Evolutionary conservation across 306 rosid species (phyloP).

Genomic region (Begonia masoniana): DNA sequence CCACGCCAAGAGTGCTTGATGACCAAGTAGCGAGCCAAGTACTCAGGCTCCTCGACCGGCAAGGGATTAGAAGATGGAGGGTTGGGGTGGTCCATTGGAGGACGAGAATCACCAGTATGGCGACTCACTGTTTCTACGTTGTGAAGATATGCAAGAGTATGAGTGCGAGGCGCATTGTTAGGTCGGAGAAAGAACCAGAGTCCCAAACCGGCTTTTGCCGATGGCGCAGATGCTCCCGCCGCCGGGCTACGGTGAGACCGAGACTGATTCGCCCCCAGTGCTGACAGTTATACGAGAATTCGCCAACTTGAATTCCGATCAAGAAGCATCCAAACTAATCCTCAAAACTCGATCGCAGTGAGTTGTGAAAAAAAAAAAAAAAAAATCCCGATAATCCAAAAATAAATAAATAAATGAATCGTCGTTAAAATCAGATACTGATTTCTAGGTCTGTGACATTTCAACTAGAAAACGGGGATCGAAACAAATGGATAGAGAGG

Average conservation of each 20-base stretch:
- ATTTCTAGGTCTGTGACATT: not conserved
- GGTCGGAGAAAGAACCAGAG: constrained; percentile 64
- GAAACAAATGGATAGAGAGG: not conserved
- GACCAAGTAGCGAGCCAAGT: constrained; percentile 73
- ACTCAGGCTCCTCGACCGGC: constrained; percentile 74
- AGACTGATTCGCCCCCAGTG: constrained; percentile 99
- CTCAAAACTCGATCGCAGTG: constrained; percentile 13
- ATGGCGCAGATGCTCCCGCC: constrained; percentile 29
- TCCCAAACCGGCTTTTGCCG: constrained; percentile 41
- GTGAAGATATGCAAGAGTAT: constrained; percentile 69
- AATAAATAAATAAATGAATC: not conserved
- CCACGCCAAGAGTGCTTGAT: constrained; percentile 99
- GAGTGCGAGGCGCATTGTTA: constrained; percentile 68
- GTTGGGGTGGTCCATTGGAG: constrained; percentile 11
- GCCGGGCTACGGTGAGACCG: constrained; percentile 67
- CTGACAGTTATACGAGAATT: constrained; percentile 32
- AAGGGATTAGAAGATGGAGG: constrained; percentile 14
- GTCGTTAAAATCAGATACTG: not conserved
- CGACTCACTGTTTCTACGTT: constrained; percentile 54
- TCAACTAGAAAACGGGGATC: not conserved
- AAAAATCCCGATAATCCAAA: not conserved
- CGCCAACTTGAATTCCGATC: constrained; percentile 17
- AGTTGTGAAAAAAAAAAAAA: no score
- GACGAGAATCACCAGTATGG: constrained; percentile 42
- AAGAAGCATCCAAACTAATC: constrained; percentile 27